Evolutionary conservation across 495 filamentous ascomycete species (phyloP), one percentile per base, ranked within the genome.

Genomic region (Aspergillus biplanus): DNA sequence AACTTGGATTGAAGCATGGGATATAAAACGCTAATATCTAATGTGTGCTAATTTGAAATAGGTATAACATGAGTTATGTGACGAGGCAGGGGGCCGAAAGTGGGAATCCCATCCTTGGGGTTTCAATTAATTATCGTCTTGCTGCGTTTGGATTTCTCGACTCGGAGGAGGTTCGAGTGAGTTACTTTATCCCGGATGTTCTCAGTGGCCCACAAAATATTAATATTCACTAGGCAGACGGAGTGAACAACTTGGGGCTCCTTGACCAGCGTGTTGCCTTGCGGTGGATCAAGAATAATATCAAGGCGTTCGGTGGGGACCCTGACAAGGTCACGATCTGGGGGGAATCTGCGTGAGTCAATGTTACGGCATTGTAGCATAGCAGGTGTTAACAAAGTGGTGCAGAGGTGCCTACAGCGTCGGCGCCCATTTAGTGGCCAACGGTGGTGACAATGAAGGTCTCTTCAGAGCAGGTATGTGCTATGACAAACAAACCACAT

Each of bases 81-180:
- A 61, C 74, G 11, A 67, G 70, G 27, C 75, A 77, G 52, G 70
- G 73, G 11, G 72, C 65, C 4, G 44, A 71, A 47, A 73, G 69
- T 52, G 81, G 78, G 1, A 86, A 89, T 67, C 86, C 87, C 4
- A 83, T 92, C 52, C 69, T 93, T 7, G 78, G 90, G 33, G 85
- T 93, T 7, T 87, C 86, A 64, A 87, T 92, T 72, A 92, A 92
- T 65, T 92, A 92, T 64, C 85, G 90, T 7, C 81, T 92, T 32
- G 87, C 89, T 0, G 77, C 87, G 0, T 90, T 86, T 75, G 90
- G 90, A 1, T 92, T 91, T 59, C 73, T 92, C 7, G 88, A 90
- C 5, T 77, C 75, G 8, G 58, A 73, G 53, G 75, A 77, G 67
- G 70, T 77, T 48, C 69, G 75, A 46, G 82, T 77, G 64, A 52